phyloP scores from a whole-genome alignment of 306 rosid species.

The Sophora flavescens region DNA sequence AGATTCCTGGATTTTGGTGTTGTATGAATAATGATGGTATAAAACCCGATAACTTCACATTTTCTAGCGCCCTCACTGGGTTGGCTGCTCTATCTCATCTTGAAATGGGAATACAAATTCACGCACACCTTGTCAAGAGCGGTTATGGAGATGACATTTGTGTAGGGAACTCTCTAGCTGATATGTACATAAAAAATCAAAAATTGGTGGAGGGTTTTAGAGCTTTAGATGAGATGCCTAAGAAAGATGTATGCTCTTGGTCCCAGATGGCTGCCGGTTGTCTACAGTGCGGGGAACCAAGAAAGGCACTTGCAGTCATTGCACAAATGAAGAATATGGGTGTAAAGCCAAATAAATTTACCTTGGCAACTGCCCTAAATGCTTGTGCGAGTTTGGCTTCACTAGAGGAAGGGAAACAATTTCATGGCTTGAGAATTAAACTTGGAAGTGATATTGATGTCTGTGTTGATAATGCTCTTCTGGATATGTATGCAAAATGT shows the following conservation, averaged over 20 bases:
- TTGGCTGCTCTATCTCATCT: slow-evolving; percentile 64
- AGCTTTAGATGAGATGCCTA: slow-evolving; percentile 73
- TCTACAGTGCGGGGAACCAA: slow-evolving; percentile 67
- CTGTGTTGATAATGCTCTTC: slow-evolving; percentile 81
- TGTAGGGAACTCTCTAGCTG: slow-evolving; percentile 72
- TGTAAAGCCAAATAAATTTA: slow-evolving; percentile 68
- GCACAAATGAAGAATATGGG: slow-evolving; percentile 57
- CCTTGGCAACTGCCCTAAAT: slow-evolving; percentile 75
- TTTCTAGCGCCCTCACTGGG: slow-evolving; percentile 69
- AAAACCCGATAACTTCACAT: slow-evolving; percentile 68
- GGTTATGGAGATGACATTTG: slow-evolving; percentile 72
- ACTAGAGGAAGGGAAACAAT: slow-evolving; percentile 74
- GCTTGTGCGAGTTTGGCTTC: slow-evolving; percentile 73
- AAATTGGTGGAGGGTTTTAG: slow-evolving; percentile 64
- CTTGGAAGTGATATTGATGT: slow-evolving; percentile 68
- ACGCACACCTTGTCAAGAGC: slow-evolving; percentile 65
- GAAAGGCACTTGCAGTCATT: slow-evolving; percentile 62
- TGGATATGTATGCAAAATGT: slow-evolving; percentile 90
- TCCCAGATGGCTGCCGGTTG: slow-evolving; percentile 81
- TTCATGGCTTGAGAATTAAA: slow-evolving; percentile 75
- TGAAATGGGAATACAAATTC: slow-evolving; percentile 70
- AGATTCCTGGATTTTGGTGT: slow-evolving; percentile 65
- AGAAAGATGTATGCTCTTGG: slow-evolving; percentile 77
- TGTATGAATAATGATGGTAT: slow-evolving; percentile 56
- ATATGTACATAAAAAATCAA: slow-evolving; percentile 69